These are phyloP conservation scores for Coemansia sp. DNA, from an alignment of 192 early-diverging fungal genomes.

Conservation along the genomic window DNA sequence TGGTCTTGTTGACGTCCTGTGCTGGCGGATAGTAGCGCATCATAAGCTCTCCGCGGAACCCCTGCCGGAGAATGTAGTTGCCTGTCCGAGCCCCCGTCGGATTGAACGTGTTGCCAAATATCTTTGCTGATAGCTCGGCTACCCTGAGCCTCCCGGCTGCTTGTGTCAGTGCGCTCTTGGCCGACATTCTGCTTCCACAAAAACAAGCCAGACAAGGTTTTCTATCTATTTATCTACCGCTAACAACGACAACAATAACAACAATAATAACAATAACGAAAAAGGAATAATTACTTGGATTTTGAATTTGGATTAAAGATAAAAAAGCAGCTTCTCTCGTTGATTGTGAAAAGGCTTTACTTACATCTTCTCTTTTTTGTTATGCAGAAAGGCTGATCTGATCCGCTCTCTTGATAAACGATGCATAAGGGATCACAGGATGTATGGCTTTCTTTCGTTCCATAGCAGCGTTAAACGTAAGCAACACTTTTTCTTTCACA, in stretches of 20 bases:
- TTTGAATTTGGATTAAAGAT: conserved; percentile 1
- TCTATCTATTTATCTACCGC: not conserved
- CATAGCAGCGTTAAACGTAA: no score
- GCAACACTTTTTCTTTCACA: not conserved
- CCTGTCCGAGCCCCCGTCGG: conserved; percentile 67
- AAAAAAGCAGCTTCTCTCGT: not conserved
- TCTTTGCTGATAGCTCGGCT: conserved; percentile 60
- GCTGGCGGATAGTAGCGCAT: conserved; percentile 68
- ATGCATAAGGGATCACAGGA: no score
- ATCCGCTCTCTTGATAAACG: no score
- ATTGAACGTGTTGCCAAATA: conserved; percentile 72
- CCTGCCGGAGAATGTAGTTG: conserved; percentile 70
- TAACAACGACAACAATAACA: not conserved
- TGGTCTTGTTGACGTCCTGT: conserved; percentile 30
- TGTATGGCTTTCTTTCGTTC: no score
- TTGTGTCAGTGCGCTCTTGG: conserved; percentile 13
- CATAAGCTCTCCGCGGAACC: conserved; percentile 66
- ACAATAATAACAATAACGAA: not conserved
- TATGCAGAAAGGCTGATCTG: no score
- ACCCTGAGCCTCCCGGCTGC: conserved; percentile 49
- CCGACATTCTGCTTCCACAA: conserved; percentile 16
- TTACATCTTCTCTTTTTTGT: no score
- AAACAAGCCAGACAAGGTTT: not conserved
- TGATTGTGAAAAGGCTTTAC: not conserved
- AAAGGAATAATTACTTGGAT: not conserved